phyloP scores from a whole-genome alignment of 176 grass and related monocot species.

The Miscanthus lutarioriparius region DNA sequence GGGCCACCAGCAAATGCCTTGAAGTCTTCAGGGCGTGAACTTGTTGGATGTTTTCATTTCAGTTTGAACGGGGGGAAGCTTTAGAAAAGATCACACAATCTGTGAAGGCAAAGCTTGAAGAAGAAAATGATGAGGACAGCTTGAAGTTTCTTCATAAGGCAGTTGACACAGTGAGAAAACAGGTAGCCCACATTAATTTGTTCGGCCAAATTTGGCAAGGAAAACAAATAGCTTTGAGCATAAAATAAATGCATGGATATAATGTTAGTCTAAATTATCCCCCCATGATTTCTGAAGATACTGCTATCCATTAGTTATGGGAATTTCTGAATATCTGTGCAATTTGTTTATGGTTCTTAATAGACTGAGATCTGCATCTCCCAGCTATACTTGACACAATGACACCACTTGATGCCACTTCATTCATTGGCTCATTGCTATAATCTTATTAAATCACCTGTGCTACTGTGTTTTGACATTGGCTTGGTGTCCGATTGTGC shows the following conservation, averaged over 20 bases:
- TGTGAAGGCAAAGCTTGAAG: conserved; percentile 83
- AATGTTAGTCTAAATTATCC: neutral
- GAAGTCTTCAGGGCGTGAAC: neutral
- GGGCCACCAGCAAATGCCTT: conserved; percentile 3
- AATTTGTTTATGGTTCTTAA: conserved; percentile 16
- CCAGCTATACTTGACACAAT: conserved; percentile 16
- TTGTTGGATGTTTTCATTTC: conserved; percentile 36
- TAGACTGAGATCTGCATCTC: conserved; percentile 1
- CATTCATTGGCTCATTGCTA: neutral
- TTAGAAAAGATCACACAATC: conserved; percentile 77
- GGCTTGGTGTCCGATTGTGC: conserved; percentile 19
- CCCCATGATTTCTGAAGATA: neutral
- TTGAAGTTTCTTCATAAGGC: conserved; percentile 87
- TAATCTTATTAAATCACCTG: conserved; percentile 26
- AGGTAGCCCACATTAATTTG: conserved; percentile 46
- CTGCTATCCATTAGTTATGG: neutral
- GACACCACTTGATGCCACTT: conserved; percentile 16
- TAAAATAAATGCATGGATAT: conserved; percentile 3
- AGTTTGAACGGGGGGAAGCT: conserved; percentile 96
- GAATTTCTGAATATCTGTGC: neutral
- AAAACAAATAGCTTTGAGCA: neutral
- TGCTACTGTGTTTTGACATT: conserved; percentile 13
- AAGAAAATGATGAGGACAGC: conserved; percentile 91
- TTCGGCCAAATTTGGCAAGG: neutral
- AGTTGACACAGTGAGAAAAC: conserved; percentile 86